Percentiles rank a stretch among this genome's conserved stretches.
phyloP scores from a whole-genome alignment of 2,329 filamentous ascomycete genomes.

The Scortechinia acanthostroma region DNA sequence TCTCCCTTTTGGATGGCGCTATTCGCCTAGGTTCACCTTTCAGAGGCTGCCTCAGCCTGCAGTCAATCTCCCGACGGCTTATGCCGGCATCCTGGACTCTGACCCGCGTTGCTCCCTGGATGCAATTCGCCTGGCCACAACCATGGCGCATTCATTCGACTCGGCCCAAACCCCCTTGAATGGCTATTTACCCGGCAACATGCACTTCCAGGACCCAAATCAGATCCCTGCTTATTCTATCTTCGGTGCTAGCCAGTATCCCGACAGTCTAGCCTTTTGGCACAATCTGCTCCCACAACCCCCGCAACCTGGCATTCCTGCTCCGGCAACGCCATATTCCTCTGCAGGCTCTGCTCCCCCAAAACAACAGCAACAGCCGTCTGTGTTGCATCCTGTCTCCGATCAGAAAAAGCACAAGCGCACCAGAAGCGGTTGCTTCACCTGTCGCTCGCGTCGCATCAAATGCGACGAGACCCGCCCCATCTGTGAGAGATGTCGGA shows the following conservation, averaged over 20 bases:
- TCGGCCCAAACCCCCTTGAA: conserved; percentile 12
- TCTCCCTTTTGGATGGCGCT: not conserved
- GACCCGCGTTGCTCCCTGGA: conserved; percentile 7
- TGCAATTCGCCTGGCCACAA: conserved; percentile 8
- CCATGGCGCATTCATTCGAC: conserved; percentile 19
- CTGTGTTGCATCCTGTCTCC: not conserved
- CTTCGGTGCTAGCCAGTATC: conserved; percentile 18
- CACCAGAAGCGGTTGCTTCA: conserved; percentile 59
- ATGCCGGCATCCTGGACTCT: not conserved
- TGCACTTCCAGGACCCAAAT: conserved; percentile 6
- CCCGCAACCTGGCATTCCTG: too few species aligned
- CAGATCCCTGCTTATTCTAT: conserved; percentile 20
- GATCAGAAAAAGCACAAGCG: conserved; percentile 59
- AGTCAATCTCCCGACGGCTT: not conserved
- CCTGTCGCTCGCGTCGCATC: conserved; percentile 53
- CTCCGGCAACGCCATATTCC: too few species aligned
- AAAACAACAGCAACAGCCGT: not conserved
- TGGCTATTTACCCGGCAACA: not conserved
- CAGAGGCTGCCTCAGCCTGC: not conserved
- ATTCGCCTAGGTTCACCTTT: not conserved
- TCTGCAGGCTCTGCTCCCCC: too few species aligned
- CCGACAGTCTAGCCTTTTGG: conserved; percentile 32
- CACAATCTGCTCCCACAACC: conserved; percentile 20
- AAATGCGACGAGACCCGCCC: conserved; percentile 61
- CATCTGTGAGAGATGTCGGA: conserved; percentile 55